Percentiles rank a stretch among this genome's conserved stretches.
Conservation (phyloP, 1,284 basidiomycete genomes). For the Leccinum insolens region DNA sequence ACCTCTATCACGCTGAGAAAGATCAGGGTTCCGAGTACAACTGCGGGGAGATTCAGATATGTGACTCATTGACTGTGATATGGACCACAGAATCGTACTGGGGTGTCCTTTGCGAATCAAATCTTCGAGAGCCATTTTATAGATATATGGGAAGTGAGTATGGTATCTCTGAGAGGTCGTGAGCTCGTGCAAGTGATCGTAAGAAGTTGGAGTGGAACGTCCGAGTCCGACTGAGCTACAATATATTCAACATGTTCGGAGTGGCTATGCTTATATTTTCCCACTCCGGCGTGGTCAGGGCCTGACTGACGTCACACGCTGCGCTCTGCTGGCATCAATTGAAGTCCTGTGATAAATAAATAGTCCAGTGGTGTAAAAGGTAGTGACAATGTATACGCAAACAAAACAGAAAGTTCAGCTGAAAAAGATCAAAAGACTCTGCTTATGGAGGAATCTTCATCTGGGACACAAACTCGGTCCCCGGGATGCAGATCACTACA, state of each 20-base stretch:
- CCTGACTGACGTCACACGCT: conserved; percentile 33
- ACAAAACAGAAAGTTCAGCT: neutral
- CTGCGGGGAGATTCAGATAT: conserved; percentile 18
- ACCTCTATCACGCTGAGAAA: conserved; percentile 35
- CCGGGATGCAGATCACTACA: conserved; percentile 65
- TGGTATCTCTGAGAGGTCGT: conserved; percentile 25
- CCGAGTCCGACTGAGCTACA: conserved; percentile 2
- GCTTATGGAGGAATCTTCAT: conserved; percentile 38
- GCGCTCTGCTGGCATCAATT: neutral
- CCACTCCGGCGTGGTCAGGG: neutral
- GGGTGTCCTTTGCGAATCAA: conserved; percentile 43
- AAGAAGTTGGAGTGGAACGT: neutral
- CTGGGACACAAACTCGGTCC: conserved; percentile 60
- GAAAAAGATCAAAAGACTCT: conserved; percentile 27
- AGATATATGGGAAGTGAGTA: conserved; percentile 16
- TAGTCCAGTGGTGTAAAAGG: conserved; percentile 7
- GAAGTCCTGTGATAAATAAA: neutral
- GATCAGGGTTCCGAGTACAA: conserved; percentile 32
- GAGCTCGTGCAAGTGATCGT: conserved; percentile 34
- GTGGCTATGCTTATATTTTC: conserved; percentile 28
- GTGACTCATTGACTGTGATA: neutral
- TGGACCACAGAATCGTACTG: conserved; percentile 27
- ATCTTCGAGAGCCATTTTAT: conserved; percentile 36
- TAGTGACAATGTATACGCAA: conserved; percentile 12
- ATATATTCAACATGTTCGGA: conserved; percentile 19